Evolutionary conservation across 2,329 filamentous ascomycete genomes (phyloP), one percentile per base, ranked within the genome.

Genomic region (Fusarium kyushuense): DNA sequence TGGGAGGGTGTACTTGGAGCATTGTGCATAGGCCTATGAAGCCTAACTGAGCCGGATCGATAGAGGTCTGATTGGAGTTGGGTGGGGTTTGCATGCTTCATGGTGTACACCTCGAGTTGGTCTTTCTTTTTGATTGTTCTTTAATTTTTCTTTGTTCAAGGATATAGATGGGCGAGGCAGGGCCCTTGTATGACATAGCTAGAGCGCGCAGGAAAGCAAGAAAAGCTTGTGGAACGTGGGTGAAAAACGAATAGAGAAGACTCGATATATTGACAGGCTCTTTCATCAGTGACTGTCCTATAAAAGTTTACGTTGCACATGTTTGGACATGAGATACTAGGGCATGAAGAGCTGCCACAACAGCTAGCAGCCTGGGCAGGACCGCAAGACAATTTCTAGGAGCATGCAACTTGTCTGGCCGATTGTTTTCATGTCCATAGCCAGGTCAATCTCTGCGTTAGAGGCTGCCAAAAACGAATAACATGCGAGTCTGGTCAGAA

Each of bases 1-100:
- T 67, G 67, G 67, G 68, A 69, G 62, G 71, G 71, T 74, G 72
- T 73, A 71, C 69, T 72, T 72, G 72, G 69, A 74, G 72, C 71
- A 72, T 70, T 73, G 51, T 72, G 69, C 54, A 68, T 71, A 62
- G 71, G 69, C 54, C 58, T 67, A 62, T 62, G 60, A 68, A 67
- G 70, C 63, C 69, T 66, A 62, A 61, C 68, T 72, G 65, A 72
- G 70, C 67, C 72, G 70, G 71, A 72, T 55, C 74, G 72, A 74
- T 74, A 74, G 70, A 73, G 57, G 70, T 71, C 65, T 71, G 69
- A 71, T 74, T 72, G 64, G 65, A 74, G 65, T 74, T 67, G 58
- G 69, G 62, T 70, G 68, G 67, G 65, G 42, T 71, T 57, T 58
- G 70, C 62, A 65, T 65, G 62, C 59, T 67, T 73, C 62, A 53